A percentile compares a stretch with the other conserved stretches of the same genome.
phyloP scores from a whole-genome alignment of 257 asterid species.

The Scutellaria barbata region DNA sequence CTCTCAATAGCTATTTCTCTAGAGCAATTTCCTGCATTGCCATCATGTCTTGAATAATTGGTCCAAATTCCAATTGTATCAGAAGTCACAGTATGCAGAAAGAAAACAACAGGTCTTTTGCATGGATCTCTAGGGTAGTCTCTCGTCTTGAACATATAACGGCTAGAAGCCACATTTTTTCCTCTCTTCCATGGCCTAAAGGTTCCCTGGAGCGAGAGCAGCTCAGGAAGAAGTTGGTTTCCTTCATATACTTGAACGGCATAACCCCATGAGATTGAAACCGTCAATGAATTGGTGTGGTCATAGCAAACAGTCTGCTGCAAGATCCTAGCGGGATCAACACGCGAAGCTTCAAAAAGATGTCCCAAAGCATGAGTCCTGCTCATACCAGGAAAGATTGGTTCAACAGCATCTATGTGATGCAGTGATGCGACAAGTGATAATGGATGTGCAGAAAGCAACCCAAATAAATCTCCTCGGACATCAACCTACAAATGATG shows the following conservation, averaged over 20 bases:
- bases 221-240: slow-evolving; percentile 65
- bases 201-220: slow-evolving; percentile 59
- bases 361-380: slow-evolving; percentile 56
- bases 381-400: slow-evolving; percentile 75
- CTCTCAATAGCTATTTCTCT: slow-evolving; percentile 43
- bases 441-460: slow-evolving; percentile 79
- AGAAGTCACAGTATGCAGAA: slow-evolving; percentile 44
- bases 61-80: slow-evolving; percentile 52
- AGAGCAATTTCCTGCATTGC: slow-evolving; percentile 43
- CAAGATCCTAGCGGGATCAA: slow-evolving; percentile 67
- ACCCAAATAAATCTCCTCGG: slow-evolving; percentile 75
- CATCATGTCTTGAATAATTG: slow-evolving; percentile 42
- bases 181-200: slow-evolving; percentile 86
- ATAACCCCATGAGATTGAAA: slow-evolving; percentile 86
- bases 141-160: slow-evolving; percentile 67
- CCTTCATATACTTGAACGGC: slow-evolving; percentile 73
- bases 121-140: slow-evolving; percentile 61
- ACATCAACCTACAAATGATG: slow-evolving; percentile 62
- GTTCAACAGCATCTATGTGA: slow-evolving; percentile 78
- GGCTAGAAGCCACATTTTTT: slow-evolving; percentile 50
- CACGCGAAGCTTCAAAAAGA: slow-evolving; percentile 60
- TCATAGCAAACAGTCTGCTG: slow-evolving; percentile 88
- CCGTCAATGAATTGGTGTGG: slow-evolving; percentile 51
- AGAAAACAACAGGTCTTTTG: slow-evolving; percentile 65
- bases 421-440: slow-evolving; percentile 72